Evolutionary conservation across 352 stramenopile species (phyloP), one percentile per base, ranked within the genome.

Genomic region (Phytophthora rubi): DNA sequence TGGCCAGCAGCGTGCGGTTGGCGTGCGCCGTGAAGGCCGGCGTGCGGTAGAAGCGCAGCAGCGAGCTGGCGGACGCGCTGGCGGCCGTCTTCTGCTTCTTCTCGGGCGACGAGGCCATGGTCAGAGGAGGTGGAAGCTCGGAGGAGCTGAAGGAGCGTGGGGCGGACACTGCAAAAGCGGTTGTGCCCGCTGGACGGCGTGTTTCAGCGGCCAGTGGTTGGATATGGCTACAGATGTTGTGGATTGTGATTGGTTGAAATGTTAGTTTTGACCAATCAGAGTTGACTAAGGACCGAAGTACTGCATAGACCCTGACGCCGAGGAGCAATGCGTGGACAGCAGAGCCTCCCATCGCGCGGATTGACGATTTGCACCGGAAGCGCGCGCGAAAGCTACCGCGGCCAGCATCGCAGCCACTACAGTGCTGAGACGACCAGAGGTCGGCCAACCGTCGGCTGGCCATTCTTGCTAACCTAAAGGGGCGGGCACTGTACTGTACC

Each of bases 11-110:
- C 59, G 84, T 88, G 47, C 81, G 81, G 35, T 70, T 82, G 39
- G 80, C 85, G 55, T 95, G 85, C 45, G 76, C 65, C 63, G 88
- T 90, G 72, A 94, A 81, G 55, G 83, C 87, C 28, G 86, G 88
- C 64, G 82, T 79, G 68, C 88, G 88, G 73, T 93, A 94, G 77
- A 92, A 91, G 62, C 83, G 85, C 73, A 85, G 73, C 54, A 95
- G 73, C 56, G 80, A 76, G 68, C 54, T 70, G 42, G 59, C 28
- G 56, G 28, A n/a, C 23, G 62, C 48, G 23, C 39, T 18, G 48
- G 60, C 59, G 73, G 39, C 59, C 48, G 75, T 85, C 79, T 90
- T 90, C 63, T 86, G 84, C 85, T 90, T 91, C 82, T 90, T 93
- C 71, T 90, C 80, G 59, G 65, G 73, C 44, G 64, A 75, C 35